Base-by-base conservation (phyloP, 805 yeast genomes). In the Lipomyces mesembrius region DNA sequence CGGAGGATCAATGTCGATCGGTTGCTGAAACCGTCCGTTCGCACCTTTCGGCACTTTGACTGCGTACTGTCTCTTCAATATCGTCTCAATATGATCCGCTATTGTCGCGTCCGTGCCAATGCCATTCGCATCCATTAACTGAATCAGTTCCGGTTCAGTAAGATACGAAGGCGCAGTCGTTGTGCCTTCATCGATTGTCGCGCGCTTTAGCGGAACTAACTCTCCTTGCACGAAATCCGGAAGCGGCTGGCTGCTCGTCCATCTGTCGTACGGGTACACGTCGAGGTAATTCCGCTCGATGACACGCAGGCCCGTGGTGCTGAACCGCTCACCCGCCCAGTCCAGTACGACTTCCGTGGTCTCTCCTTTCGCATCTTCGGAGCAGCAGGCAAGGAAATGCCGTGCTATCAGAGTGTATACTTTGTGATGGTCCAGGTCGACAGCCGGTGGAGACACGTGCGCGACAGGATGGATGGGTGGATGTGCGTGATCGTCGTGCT, bases 91-190 rank as follows among this genome's bases (percentile, higher is more conserved):
- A 77, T 95, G 99, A 55, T 95, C 99, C 0, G 98, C 99, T 78
- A 95, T 96, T 0, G 99, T 95, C 0, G 99, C 99, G 80, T 95
- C 99, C 0, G 99, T 95, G 2, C 99, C 99, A 57, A 95, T 95
- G 0, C 98, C 98, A 77, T 95, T 95, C 11, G 87, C 90, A 79
- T 96, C 98, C 99, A 95, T 95, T 58, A 95, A 79, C 9, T 91
- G 88, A 78, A 95, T 92, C 27, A 95, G 82, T 75, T 94, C 99
- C 0, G 97, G 83, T 77, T 95, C 99, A 0, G 98, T 94, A 82
- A 95, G 83, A 62, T 87, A 89, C 35, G 79, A 78, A 0, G 99
- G 99, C 0, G 98, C 87, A 0, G 88, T 75, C 0, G 99, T 95
- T 63, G 83, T 83, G 0, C 98, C 97, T 22, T 85, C 85, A 61